Conservation (phyloP, 1,284 basidiomycete genomes). For the Sanguinoderma infundibulare region DNA sequence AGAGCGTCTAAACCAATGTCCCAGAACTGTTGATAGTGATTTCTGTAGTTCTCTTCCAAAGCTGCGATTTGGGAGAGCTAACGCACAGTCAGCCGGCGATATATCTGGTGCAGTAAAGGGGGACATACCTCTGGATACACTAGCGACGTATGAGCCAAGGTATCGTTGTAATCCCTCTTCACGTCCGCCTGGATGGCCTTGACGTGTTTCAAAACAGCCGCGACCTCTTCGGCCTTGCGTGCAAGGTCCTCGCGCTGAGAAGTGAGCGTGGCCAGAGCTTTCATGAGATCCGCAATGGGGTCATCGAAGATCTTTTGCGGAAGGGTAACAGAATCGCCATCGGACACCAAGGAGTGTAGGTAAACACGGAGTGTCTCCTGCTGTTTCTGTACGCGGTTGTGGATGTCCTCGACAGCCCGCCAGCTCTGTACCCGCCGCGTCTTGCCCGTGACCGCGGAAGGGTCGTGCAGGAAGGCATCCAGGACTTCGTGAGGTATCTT, state of each 20-base stretch:
- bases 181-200: conserved; percentile 57
- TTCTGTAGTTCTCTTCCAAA: conserved; percentile 74
- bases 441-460: conserved; percentile 66
- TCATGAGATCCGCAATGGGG: conserved; percentile 51
- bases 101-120: neutral
- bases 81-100: neutral
- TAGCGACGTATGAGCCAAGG: conserved; percentile 69
- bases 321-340: conserved; percentile 4
- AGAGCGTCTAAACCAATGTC: conserved; percentile 75
- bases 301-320: conserved; percentile 55
- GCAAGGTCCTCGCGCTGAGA: conserved; percentile 43
- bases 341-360: conserved; percentile 16
- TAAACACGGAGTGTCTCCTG: conserved; percentile 59
- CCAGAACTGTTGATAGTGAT: conserved; percentile 78
- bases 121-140: conserved; percentile 71
- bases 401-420: conserved; percentile 75
- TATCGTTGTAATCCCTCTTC: conserved; percentile 69
- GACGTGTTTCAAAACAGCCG: conserved; percentile 49
- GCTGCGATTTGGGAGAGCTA: conserved; percentile 70
- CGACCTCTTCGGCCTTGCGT: conserved; percentile 51
- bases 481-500: conserved; percentile 65
- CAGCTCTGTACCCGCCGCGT: conserved; percentile 63
- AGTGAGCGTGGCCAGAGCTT: conserved; percentile 47
- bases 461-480: conserved; percentile 76
- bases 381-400: conserved; percentile 61